Conservation (phyloP, 257 asterid genomes). For the Solanum clarkiae region DNA sequence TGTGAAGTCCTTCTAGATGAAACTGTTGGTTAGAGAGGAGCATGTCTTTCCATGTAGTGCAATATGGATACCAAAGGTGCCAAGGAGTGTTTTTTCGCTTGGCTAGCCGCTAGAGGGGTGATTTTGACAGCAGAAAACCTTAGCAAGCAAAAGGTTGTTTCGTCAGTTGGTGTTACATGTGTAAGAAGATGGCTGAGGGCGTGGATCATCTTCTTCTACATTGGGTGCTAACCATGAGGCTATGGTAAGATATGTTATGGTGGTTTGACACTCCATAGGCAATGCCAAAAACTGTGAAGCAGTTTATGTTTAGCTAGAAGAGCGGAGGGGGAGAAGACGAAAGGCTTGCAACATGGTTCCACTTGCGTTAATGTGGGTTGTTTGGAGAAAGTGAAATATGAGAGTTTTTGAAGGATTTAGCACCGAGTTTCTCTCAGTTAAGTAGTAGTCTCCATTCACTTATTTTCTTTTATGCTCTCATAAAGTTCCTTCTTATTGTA, state of each 20-base stretch:
- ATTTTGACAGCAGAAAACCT: neutral
- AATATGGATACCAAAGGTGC: neutral
- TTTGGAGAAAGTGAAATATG: neutral
- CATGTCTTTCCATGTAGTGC: neutral
- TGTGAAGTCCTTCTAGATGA: neutral
- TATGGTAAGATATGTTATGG: neutral
- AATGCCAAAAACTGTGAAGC: neutral
- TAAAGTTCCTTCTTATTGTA: neutral
- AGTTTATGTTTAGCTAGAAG: neutral
- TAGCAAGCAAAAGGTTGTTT: neutral
- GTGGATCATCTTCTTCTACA: neutral
- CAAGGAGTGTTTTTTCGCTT: neutral
- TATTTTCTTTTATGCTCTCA: neutral
- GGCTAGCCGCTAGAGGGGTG: neutral
- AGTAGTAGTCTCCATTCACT: neutral
- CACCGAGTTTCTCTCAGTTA: neutral
- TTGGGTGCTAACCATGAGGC: neutral
- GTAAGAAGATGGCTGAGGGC: neutral
- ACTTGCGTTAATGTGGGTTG: neutral
- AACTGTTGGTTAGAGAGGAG: neutral
- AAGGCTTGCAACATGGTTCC: neutral
- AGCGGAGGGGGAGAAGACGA: neutral
- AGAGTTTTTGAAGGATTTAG: neutral
- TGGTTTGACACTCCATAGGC: neutral
- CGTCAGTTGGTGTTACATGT: neutral